Conservation (phyloP, 2,329 filamentous ascomycete genomes). For the Lojkania enalia region DNA sequence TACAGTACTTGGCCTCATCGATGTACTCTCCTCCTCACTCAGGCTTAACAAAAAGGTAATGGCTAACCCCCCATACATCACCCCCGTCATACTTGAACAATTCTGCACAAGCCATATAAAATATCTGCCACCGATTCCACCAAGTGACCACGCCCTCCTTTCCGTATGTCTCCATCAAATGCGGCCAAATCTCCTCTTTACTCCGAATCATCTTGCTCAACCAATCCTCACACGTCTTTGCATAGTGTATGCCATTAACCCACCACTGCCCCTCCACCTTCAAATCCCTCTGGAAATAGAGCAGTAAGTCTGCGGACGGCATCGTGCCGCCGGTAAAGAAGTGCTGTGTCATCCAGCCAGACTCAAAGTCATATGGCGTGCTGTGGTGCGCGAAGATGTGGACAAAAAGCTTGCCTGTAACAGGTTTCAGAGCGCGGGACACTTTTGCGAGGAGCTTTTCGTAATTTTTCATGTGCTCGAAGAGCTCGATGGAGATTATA, state of each 20-base stretch:
- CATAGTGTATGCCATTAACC: constrained; percentile 70
- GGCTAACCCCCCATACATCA: constrained; percentile 69
- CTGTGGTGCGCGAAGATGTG: constrained; percentile 68
- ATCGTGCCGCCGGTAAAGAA: constrained; percentile 77
- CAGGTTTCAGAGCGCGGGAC: constrained; percentile 60
- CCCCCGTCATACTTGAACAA: constrained; percentile 67
- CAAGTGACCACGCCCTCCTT: constrained; percentile 62
- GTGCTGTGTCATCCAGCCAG: constrained; percentile 73
- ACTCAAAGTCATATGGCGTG: constrained; percentile 71
- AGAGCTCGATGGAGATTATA: constrained; percentile 70
- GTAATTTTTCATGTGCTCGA: constrained; percentile 80
- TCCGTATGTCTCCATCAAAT: constrained; percentile 67
- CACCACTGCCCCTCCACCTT: constrained; percentile 68
- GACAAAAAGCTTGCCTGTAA: constrained; percentile 70
- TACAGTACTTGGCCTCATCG: too few species aligned
- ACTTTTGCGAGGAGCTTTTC: constrained; percentile 68
- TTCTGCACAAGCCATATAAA: constrained; percentile 72
- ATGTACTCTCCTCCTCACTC: too few species aligned
- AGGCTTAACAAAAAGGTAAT: constrained; percentile 68
- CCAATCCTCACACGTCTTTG: constrained; percentile 72
- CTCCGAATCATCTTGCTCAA: constrained; percentile 61
- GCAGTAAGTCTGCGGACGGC: constrained; percentile 67
- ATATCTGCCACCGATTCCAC: constrained; percentile 73
- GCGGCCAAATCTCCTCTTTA: constrained; percentile 65
- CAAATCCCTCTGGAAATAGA: constrained; percentile 68